These are phyloP conservation scores for Phellopilus nigrolimitatus DNA, from an alignment of 1,284 basidiomycete species.

Conservation along the genomic window DNA sequence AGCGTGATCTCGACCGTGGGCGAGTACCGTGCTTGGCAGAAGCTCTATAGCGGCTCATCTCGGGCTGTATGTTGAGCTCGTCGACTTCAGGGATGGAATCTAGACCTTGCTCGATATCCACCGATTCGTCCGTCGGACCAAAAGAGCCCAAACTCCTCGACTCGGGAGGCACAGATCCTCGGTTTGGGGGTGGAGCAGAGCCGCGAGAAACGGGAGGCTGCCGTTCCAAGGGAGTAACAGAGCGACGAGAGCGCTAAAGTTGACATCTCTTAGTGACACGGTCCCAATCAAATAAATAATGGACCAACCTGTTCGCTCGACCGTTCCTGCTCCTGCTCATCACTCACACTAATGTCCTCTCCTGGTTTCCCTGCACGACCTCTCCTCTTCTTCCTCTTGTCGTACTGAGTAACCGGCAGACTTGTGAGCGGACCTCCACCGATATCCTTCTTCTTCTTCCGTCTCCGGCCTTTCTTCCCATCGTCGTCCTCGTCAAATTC, in stretches of 20 bases:
- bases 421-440: conserved; percentile 55
- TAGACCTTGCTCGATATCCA: conserved; percentile 46
- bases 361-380: conserved; percentile 30
- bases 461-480: conserved; percentile 41
- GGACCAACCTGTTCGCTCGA: conserved; percentile 23
- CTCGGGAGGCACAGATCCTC: conserved; percentile 31
- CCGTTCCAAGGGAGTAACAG: conserved; percentile 22
- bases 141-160: conserved; percentile 20
- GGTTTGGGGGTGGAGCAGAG: conserved; percentile 35
- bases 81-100: conserved; percentile 58
- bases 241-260: conserved; percentile 24
- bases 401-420: conserved; percentile 59
- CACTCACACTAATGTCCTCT: conserved; percentile 40
- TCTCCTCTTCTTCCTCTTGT: conserved; percentile 45
- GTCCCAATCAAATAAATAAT: conserved; percentile 23
- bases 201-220: conserved; percentile 30
- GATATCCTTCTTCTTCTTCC: conserved; percentile 50
- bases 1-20: conserved; percentile 18
- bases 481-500: conserved; percentile 50
- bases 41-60: neutral
- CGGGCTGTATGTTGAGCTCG: conserved; percentile 8
- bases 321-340: conserved; percentile 31
- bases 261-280: conserved; percentile 18
- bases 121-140: conserved; percentile 35
- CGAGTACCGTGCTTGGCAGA: neutral